Conservation (phyloP, 164 flowering plant genomes). For the Umbilicus rupestris region DNA sequence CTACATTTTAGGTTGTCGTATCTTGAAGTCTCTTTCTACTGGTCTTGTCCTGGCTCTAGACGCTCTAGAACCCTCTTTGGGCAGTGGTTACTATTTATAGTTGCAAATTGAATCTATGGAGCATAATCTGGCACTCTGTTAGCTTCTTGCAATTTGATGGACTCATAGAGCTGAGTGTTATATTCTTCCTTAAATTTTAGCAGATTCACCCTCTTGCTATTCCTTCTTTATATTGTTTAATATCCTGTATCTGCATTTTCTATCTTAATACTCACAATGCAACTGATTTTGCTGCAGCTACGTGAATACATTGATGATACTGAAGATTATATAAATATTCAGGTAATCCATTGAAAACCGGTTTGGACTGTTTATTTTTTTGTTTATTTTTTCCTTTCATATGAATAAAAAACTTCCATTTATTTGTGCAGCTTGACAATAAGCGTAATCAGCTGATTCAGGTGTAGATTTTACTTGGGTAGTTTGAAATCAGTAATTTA, state of each 20-base stretch:
- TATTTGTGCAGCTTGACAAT: constrained; percentile 74
- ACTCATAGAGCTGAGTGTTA: not conserved
- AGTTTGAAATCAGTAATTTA: not conserved
- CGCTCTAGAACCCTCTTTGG: not conserved
- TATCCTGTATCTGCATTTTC: not conserved
- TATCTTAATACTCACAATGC: too few relatives aligned
- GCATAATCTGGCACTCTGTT: not conserved
- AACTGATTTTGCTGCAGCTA: constrained; percentile 35
- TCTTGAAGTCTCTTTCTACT: not conserved
- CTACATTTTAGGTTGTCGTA: not conserved
- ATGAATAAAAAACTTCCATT: not conserved
- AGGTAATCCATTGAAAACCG: constrained; percentile 33
- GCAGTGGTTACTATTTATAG: not conserved
- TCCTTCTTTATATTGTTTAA: not conserved
- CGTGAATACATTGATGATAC: constrained; percentile 96
- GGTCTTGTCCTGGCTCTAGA: not conserved
- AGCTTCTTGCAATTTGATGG: too few relatives aligned
- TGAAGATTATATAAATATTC: constrained; percentile 95
- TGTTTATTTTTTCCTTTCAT: not conserved
- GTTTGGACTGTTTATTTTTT: not conserved
- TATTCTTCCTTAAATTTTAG: not conserved
- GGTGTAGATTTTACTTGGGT: constrained; percentile 27
- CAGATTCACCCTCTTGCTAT: not conserved
- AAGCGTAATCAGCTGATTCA: constrained; percentile 95
- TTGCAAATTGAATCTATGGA: not conserved